Evolutionary conservation across 768 basidiomycete species (phyloP).

Genomic region (Auricularia heimuer): DNA sequence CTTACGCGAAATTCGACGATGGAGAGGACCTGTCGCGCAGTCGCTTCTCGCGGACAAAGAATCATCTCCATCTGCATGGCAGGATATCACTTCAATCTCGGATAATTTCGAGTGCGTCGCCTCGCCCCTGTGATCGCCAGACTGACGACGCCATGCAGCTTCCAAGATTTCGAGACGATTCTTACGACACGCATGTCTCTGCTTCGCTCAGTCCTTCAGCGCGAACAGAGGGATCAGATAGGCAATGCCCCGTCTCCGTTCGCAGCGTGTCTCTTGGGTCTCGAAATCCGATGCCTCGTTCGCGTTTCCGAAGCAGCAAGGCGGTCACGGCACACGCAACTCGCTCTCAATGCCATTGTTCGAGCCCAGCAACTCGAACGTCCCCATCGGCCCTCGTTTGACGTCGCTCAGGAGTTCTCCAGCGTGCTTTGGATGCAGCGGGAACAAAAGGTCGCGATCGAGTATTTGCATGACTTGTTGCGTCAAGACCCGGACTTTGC

Average conservation of each 20-base stretch:
- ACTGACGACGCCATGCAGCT: slow-evolving; percentile 35
- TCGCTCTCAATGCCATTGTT: slow-evolving; percentile 78
- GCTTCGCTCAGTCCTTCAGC: slow-evolving; percentile 57
- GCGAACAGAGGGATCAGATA: slow-evolving; percentile 66
- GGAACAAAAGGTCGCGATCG: slow-evolving; percentile 77
- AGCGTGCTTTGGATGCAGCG: slow-evolving; percentile 82
- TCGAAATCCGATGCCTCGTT: slow-evolving; percentile 65
- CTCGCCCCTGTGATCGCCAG: slow-evolving; percentile 6
- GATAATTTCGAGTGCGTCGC: slow-evolving; percentile 56
- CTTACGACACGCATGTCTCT: slow-evolving; percentile 76
- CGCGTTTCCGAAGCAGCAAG: slow-evolving; percentile 66
- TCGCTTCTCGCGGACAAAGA: slow-evolving; percentile 23
- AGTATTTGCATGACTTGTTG: slow-evolving; percentile 42
- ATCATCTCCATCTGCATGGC: slow-evolving; percentile 28
- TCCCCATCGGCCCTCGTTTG: slow-evolving; percentile 29
- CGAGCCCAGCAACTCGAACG: slow-evolving; percentile 56
- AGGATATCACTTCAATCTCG: slow-evolving; percentile 38
- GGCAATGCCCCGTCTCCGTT: slow-evolving; percentile 57
- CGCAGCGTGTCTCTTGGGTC: slow-evolving; percentile 35
- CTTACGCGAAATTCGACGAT: slow-evolving; percentile 62
- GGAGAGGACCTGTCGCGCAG: slow-evolving; percentile 37
- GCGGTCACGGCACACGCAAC: slow-evolving; percentile 54
- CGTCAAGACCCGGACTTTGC: slow-evolving; percentile 3
- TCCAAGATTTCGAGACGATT: slow-evolving; percentile 62
- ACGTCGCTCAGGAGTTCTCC: slow-evolving; percentile 73